Conservation (phyloP, 805 yeast genomes). For the Spathaspora girioi region DNA sequence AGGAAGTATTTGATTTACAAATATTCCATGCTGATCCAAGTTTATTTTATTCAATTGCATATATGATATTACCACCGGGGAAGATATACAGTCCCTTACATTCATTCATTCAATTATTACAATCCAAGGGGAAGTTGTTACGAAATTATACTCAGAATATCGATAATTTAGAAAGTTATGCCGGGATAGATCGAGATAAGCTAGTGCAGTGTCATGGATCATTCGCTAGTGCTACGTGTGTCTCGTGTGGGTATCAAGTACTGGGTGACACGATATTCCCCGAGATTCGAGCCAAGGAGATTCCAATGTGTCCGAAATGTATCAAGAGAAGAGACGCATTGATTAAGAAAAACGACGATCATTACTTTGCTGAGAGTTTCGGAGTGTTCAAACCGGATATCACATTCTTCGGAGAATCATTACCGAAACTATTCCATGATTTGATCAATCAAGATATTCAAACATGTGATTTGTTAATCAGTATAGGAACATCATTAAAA, state of each 20-base stretch:
- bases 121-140: conserved; percentile 32
- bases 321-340: conserved; percentile 14
- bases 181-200: conserved; percentile 49
- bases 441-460: conserved; percentile 47
- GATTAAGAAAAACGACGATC: conserved; percentile 21
- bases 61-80: conserved; percentile 41
- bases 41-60: conserved; percentile 40
- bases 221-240: conserved; percentile 66
- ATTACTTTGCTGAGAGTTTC: conserved; percentile 22
- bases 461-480: conserved; percentile 72
- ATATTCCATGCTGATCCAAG: conserved; percentile 35
- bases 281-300: conserved; percentile 42
- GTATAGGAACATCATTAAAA: conserved; percentile 82
- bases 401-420: conserved; percentile 75
- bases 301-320: conserved; percentile 53
- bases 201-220: conserved; percentile 85
- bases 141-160: conserved; percentile 45
- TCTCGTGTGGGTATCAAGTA: conserved; percentile 64
- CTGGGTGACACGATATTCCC: conserved; percentile 46
- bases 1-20: conserved; percentile 41
- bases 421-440: conserved; percentile 43
- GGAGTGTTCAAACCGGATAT: conserved; percentile 85
- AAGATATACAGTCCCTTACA: conserved; percentile 35
- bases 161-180: conserved; percentile 45
- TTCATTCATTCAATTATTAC: conserved; percentile 33